Evolutionary conservation across 2,329 filamentous ascomycete genomes (phyloP).

Genomic region (Fusarium metavorans): DNA sequence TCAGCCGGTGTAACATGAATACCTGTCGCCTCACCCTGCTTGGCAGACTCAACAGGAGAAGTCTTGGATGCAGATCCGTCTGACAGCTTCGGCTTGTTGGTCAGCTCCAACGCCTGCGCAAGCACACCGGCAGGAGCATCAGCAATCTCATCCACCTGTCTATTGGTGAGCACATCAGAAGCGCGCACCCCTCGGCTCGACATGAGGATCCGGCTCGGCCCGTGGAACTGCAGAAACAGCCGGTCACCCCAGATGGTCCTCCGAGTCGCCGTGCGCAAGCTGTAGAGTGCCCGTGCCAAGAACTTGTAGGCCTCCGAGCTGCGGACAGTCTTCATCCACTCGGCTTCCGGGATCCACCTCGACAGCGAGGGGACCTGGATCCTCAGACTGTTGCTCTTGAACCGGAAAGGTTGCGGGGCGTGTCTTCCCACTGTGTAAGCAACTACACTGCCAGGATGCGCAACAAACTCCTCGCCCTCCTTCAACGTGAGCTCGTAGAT

Average conservation of each 20-base stretch:
- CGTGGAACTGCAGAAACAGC: conserved; percentile 90
- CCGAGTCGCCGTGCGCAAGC: conserved; percentile 79
- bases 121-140: conserved; percentile 81
- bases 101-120: conserved; percentile 66
- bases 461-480: conserved; percentile 89
- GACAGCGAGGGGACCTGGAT: conserved; percentile 82
- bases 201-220: conserved; percentile 86
- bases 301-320: conserved; percentile 79
- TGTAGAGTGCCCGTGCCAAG: conserved; percentile 73
- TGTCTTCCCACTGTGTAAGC: conserved; percentile 85
- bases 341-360: conserved; percentile 74
- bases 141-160: conserved; percentile 91
- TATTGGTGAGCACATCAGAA: conserved; percentile 79
- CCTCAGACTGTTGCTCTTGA: conserved; percentile 80
- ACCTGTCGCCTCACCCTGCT: conserved; percentile 52
- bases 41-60: conserved; percentile 21
- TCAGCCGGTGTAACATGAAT: conserved; percentile 69
- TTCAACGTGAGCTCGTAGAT: conserved; percentile 87
- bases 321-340: conserved; percentile 80
- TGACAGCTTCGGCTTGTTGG: conserved; percentile 50
- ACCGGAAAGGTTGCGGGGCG: conserved; percentile 85
- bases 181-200: conserved; percentile 87
- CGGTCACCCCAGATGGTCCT: conserved; percentile 94
- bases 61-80: conserved; percentile 41
- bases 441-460: conserved; percentile 90